Evolutionary conservation across 2,329 filamentous ascomycete species (phyloP), one percentile per base, ranked within the genome.

Genomic region (Bisporella sp.): DNA sequence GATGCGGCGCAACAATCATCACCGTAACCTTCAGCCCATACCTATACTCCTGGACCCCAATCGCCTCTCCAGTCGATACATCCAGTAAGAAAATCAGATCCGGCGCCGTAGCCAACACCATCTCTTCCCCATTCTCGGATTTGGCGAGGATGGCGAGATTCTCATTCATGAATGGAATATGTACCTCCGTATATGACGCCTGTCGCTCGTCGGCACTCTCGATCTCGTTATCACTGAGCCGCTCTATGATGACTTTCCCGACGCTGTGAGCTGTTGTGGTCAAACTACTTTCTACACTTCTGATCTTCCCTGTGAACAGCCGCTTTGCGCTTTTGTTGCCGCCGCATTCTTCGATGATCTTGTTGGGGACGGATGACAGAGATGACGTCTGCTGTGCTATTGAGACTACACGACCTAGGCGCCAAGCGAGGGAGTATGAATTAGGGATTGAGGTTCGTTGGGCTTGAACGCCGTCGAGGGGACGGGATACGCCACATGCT

Each of bases 161-260:
- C 62, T 88, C 83, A 64, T 87, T 87, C 68, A 86, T 86, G 71
- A 87, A 87, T 0, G 83, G 82, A 45, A 87, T 82, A 61, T 78
- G 82, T 61, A 85, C 66, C 31, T 66, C 57, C 0, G 79, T 79
- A 5, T 60, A 64, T 29, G 41, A 61, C 52, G 62, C 75, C 68
- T 66, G 55, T 48, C 3, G 50, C 8, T 8, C 40, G 3, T 21
- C 21, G 21, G 21, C 21, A 21, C 21, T 21, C 21, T 21, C 21
- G 21, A 21, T 21, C 21, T 21, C 21, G 21, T 21, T 21, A 21
- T 21, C 21, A 3, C 21, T 21, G 21, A 21, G 21, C 21, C 21
- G 21, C 51, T 79, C 71, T 47, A 84, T 77, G 28, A 75, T 71
- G 54, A 78, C 76, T 60, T 80, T 77, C 7, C 80, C 80, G 56